Base-by-base conservation (phyloP, 1,284 basidiomycete species). In the Chiua sp. region DNA sequence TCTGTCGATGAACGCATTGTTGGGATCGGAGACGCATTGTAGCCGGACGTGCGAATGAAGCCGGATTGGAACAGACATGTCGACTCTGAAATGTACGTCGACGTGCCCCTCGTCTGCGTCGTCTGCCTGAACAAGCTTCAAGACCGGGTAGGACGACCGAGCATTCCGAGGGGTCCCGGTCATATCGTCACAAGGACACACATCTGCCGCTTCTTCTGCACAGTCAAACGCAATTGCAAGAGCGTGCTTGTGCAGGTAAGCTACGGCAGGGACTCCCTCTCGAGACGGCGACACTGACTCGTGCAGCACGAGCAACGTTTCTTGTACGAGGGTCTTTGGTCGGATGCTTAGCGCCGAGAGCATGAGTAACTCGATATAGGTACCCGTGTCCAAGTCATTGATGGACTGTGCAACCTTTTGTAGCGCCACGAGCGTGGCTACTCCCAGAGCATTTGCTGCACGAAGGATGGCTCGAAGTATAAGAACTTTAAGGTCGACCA, bases 1-100 rank as follows among this genome's bases (percentile, higher is more conserved):
- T 2, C 77, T 64, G 39, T 79, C 73, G 10, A 82, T 67, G 67
- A 78, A 80, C 15, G 78, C 77, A 59, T 84, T 83, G 30, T 83
- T 79, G 0, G 84, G 78, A 55, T 81, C 80, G 0, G 85, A 87
- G 1, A 82, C 79, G 10, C 85, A 81, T 63, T 84, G 82, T 10
- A 88, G 70, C 22, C 87, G 80, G 47, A 88, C 80, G 71, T 88
- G 87, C 6, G 84, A 87, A 65, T 88, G 86, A 28, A 88, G 73
- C 3, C 86, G 77, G 33, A 86, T 77, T 8, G 78, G 58, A 7
- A 74, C 79, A 22, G 73, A 75, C 3, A 80, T 72, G 63, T 88
- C 87, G 8, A 88, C 78, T 26, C 87, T 77, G 58, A 87, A 77
- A 53, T 80, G 77, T 7, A 84, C 86, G 49, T 78, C 76, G 35